A percentile compares a stretch with the other conserved stretches of the same genome.
Evolutionary conservation across 495 filamentous ascomycete genomes (phyloP).

Genomic region (Aspergillus asperescens): DNA sequence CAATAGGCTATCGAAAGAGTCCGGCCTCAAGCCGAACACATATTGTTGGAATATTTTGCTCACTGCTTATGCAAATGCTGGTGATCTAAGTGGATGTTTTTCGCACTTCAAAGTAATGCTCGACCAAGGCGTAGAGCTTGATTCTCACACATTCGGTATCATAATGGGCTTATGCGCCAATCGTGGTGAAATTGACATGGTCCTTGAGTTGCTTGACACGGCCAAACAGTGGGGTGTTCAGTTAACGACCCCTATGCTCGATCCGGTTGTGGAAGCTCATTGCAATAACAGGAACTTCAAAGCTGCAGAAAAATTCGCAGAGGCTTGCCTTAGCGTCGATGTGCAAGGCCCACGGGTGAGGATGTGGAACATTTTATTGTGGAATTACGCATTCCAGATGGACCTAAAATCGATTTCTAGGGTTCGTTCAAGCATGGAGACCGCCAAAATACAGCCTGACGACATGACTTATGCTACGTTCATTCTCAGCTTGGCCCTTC

Average conservation of each 20-base stretch:
- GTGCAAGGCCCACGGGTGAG: constrained; percentile 46
- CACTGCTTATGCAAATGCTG: constrained; percentile 58
- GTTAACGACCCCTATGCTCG: constrained; percentile 51
- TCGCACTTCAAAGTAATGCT: constrained; percentile 54
- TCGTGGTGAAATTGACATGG: constrained; percentile 69
- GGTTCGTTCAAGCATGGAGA: constrained; percentile 58
- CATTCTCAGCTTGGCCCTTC: constrained; percentile 61
- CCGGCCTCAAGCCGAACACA: constrained; percentile 48
- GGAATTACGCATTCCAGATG: constrained; percentile 58
- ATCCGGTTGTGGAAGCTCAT: constrained; percentile 62
- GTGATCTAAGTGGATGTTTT: constrained; percentile 60
- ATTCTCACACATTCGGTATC: constrained; percentile 59
- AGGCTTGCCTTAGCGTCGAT: constrained; percentile 34
- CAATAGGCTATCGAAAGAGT: constrained; percentile 47
- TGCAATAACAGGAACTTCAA: constrained; percentile 55
- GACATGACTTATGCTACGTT: constrained; percentile 67
- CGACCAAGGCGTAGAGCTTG: constrained; percentile 37
- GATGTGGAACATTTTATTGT: constrained; percentile 77
- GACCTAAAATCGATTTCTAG: constrained; percentile 57
- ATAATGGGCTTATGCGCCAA: constrained; percentile 65
- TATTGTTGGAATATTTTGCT: constrained; percentile 73
- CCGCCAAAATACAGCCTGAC: constrained; percentile 53
- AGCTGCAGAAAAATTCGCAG: constrained; percentile 58
- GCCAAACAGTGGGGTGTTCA: constrained; percentile 41
- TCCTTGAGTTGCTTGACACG: constrained; percentile 55